Base-by-base conservation (phyloP, 805 yeast genomes). In the Cyberlindnera maclurae region DNA sequence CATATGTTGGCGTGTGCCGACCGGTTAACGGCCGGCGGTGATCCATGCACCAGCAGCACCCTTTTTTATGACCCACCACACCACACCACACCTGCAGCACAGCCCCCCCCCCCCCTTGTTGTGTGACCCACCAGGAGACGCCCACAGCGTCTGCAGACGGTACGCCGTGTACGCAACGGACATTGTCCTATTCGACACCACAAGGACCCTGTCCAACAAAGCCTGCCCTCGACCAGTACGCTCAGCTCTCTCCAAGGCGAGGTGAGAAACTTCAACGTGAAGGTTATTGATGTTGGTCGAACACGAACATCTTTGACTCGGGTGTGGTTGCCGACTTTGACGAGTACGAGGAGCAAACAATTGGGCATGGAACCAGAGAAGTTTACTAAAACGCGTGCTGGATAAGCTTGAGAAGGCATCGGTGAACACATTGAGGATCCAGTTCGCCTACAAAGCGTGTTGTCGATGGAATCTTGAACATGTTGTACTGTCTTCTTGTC, bases 191-290 rank as follows among this genome's bases (percentile, higher is more conserved):
- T 60, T 62, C 0, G 51, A 59, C 12, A 56, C 56, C 27, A 52
- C 64, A 1, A 33, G 54, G 17, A 30, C 29, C 5, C 50, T 47
- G 7, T 60, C 60, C 31, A 11, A 70, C 20, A 69, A 69, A 45
- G 68, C 72, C 1, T n/a, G 72, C 73, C 3, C 54, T 69, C 41
- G 65, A 64, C 45, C 60, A 54, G 37, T 69, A 67, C 41, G 70
- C 70, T n/a, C 2, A 41, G 49, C 24, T 57, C 48, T 2, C 48
- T 69, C 18, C 65, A 57, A 20, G 50, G 54, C 8, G 74, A 69
- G 45, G 45, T 68, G 61, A 46, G 50, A 33, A 68, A 68, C 3
- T 64, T 59, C 40, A 69, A 63, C 1, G 73, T 68, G 16, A 54
- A 52, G 34, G 73, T 69, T 3, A 57, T 62, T 37, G 59, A 65